Base-by-base conservation (phyloP, 176 grass and related monocot genomes). In the Aegilops bicornis region DNA sequence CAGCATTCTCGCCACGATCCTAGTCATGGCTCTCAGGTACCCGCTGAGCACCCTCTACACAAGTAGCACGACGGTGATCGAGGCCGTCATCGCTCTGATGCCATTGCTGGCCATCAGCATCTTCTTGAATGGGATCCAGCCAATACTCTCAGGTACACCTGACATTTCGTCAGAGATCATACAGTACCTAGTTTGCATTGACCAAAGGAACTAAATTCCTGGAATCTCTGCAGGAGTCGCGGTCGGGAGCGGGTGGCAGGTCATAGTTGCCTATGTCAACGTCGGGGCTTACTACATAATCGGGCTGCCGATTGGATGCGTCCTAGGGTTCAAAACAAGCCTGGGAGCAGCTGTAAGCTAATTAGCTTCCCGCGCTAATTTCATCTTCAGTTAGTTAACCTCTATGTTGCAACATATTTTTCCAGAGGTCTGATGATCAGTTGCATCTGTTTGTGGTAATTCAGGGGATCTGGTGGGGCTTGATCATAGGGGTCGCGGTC, bases 41-140 rank as follows among this genome's bases (percentile, higher is more conserved):
- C 95, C 89, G 20, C 54, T 95, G 69, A 97, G 92, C 82, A 88
- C 79, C 6, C 87, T 97, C 37, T 97, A 97, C 84, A 97, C 87
- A 3, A 93, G 79, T 65, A 95, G 90, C 24, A 56, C 82, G 9
- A 76, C 60, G 2, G 85, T 97, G 30, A 91, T 91, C 3, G 42
- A 87, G 36, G 90, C 86, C 14, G 90, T 97, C 54, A 33, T 45
- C 10, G 86, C 72, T 25, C 70, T 97, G 27, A 91, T 52, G 33
- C 92, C 92, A 3, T 79, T 97, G 88, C 82, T 91, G 15, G 85
- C 95, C 24, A 91, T 97, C 84, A 94, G 90, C 60, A 90, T 97
- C 77, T 92, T 97, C 82, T 86, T 97, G 88, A 95, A 97, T 65
- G 95, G 95, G 59, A 87, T 95, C 81, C 95, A 97, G 80, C 95